Conservation (phyloP, 805 yeast species). For the Candida berthetii region DNA sequence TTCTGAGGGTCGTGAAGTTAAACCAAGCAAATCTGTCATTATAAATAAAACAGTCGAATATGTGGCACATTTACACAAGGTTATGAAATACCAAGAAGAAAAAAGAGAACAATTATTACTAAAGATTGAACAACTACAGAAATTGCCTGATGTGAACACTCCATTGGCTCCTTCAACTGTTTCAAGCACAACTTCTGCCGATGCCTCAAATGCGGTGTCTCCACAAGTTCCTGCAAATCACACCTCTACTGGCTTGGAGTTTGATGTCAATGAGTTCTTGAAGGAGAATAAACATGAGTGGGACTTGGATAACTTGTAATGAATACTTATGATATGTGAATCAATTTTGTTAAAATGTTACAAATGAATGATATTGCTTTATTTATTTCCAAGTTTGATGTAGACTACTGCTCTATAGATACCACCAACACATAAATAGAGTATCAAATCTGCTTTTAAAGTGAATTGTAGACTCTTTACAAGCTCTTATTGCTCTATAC, state of each 20-base stretch:
- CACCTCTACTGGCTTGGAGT: neutral
- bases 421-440: too few species aligned
- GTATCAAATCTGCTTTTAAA: too few species aligned
- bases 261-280: neutral
- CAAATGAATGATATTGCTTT: too few species aligned
- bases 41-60: conserved; percentile 77
- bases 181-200: conserved; percentile 1
- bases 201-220: neutral
- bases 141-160: conserved; percentile 11
- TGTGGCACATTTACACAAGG: conserved; percentile 57
- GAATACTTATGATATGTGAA: too few species aligned
- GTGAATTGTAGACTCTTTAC: too few species aligned
- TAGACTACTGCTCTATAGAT: too few species aligned
- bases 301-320: neutral
- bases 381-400: too few species aligned
- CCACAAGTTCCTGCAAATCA: neutral
- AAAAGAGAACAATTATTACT: conserved; percentile 34
- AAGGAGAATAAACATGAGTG: neutral
- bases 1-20: conserved; percentile 50
- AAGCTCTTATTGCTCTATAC: too few species aligned
- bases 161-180: conserved; percentile 1
- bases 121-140: conserved; percentile 30
- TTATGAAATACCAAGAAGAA: conserved; percentile 48
- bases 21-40: conserved; percentile 80
- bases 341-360: too few species aligned